Evolutionary conservation across 2,329 filamentous ascomycete genomes (phyloP).

Genomic region (Blastomyces gilchristii): DNA sequence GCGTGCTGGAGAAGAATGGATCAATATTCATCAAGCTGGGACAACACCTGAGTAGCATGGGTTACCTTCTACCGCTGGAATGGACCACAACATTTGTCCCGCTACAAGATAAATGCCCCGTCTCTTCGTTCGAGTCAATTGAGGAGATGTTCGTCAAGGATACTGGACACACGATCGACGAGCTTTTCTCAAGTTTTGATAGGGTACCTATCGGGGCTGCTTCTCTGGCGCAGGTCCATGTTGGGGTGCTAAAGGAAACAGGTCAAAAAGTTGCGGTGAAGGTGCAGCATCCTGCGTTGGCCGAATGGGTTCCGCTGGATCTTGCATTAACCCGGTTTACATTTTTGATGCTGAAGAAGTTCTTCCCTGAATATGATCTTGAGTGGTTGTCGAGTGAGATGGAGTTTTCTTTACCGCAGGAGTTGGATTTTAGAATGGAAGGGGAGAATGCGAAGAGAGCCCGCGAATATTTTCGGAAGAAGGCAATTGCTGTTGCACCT

Average conservation of each 20-base stretch:
- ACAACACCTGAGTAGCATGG: constrained; percentile 92
- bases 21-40: constrained; percentile 98
- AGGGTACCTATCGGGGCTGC: constrained; percentile 76
- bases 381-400: constrained; percentile 94
- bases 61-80: constrained; percentile 79
- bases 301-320: constrained; percentile 84
- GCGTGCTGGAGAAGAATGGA: constrained; percentile 86
- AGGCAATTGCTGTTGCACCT: constrained; percentile 62
- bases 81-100: constrained; percentile 96
- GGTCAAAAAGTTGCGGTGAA: constrained; percentile 90
- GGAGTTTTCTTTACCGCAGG: constrained; percentile 79
- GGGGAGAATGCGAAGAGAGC: constrained; percentile 73
- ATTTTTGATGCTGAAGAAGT: constrained; percentile 78
- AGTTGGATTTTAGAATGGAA: constrained; percentile 81
- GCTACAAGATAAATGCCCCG: constrained; percentile 87
- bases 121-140: constrained; percentile 80
- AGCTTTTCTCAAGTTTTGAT: constrained; percentile 80
- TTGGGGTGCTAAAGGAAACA: constrained; percentile 70
- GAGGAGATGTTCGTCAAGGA: constrained; percentile 76
- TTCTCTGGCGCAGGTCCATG: constrained; percentile 86
- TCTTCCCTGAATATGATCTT: constrained; percentile 95
- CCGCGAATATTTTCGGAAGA: constrained; percentile 65
- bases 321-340: constrained; percentile 77
- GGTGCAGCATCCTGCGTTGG: constrained; percentile 81
- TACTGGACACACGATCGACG: constrained; percentile 65